phyloP scores from a whole-genome alignment of 768 basidiomycete genomes.

The Pilatotrama ljubarskyi region DNA sequence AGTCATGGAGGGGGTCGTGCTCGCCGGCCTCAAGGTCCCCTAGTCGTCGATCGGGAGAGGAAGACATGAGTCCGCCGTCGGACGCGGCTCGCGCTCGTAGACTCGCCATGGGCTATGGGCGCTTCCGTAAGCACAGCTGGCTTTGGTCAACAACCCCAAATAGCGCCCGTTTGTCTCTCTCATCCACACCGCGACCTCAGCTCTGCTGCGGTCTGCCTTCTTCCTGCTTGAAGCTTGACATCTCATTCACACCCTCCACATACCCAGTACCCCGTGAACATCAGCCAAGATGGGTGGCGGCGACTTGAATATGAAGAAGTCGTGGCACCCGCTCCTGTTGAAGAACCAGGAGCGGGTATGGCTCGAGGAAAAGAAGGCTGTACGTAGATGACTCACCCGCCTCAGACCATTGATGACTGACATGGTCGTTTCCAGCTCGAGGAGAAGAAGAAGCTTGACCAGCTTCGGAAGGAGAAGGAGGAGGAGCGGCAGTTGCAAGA shows the following conservation, averaged over 20 bases:
- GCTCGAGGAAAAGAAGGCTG: conserved; percentile 97
- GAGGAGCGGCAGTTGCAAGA: conserved; percentile 97
- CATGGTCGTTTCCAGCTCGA: conserved; percentile 63
- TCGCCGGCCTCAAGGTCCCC: conserved; percentile 35
- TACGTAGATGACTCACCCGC: conserved; percentile 39
- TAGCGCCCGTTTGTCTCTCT: conserved; percentile 22
- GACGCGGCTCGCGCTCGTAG: conserved; percentile 18
- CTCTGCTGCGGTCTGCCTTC: conserved; percentile 10
- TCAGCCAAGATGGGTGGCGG: conserved; percentile 91
- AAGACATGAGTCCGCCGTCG: conserved; percentile 27
- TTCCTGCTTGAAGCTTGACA: conserved; percentile 18
- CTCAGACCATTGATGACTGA: neutral
- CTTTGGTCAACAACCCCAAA: conserved; percentile 36
- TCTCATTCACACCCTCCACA: conserved; percentile 13
- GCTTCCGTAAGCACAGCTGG: neutral
- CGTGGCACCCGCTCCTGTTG: conserved; percentile 97
- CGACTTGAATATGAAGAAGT: conserved; percentile 99
- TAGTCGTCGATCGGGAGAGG: conserved; percentile 24
- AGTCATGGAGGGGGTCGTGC: conserved; percentile 31
- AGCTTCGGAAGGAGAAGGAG: conserved; percentile 96
- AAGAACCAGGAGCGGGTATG: conserved; percentile 99
- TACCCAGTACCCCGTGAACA: conserved; percentile 12
- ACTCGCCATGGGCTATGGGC: conserved; percentile 16
- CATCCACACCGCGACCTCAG: conserved; percentile 4
- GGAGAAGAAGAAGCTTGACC: conserved; percentile 97